A percentile compares a stretch with the other conserved stretches of the same genome.
These are phyloP conservation scores for Coniosporium apollinis DNA, from an alignment of 495 filamentous ascomycete species.

Conservation along the genomic window DNA sequence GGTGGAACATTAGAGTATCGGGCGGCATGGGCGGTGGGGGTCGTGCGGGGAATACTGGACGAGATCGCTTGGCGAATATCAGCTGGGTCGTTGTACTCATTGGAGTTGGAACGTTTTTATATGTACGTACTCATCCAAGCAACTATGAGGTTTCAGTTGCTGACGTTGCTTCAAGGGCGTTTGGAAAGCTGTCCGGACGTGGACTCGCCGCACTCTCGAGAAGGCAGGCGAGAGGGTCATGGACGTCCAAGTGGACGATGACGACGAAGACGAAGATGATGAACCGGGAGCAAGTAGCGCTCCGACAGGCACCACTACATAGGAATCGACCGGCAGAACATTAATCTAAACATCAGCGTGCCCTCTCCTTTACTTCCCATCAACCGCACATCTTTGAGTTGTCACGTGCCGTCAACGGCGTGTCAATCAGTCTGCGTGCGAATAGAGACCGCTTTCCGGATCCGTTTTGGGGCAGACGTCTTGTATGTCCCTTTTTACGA, in stretches of 20 bases:
- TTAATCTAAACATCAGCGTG: not conserved
- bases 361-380: conserved; percentile 10
- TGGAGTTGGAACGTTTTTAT: conserved; percentile 67
- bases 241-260: conserved; percentile 63
- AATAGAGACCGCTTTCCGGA: conserved; percentile 47
- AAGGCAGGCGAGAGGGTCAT: conserved; percentile 61
- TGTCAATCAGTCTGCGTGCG: conserved; percentile 94
- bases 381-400: conserved; percentile 82
- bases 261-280: conserved; percentile 47
- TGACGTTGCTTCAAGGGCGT: conserved; percentile 42
- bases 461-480: no score
- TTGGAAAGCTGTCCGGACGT: conserved; percentile 59
- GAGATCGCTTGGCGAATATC: conserved; percentile 55
- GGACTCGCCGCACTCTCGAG: conserved; percentile 51
- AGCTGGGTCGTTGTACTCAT: conserved; percentile 64
- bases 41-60: conserved; percentile 42
- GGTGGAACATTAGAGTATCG: conserved; percentile 49
- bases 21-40: conserved; percentile 30
- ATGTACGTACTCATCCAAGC: conserved; percentile 38
- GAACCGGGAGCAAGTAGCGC: not conserved
- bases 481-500: no score
- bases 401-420: conserved; percentile 57
- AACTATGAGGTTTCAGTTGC: not conserved
- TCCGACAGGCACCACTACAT: conserved; percentile 1
- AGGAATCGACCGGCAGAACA: not conserved